Evolutionary conservation across 23 red algal species (phyloP), one percentile per base, ranked within the genome.

Genomic region (Gracilaria vermiculophylla): DNA sequence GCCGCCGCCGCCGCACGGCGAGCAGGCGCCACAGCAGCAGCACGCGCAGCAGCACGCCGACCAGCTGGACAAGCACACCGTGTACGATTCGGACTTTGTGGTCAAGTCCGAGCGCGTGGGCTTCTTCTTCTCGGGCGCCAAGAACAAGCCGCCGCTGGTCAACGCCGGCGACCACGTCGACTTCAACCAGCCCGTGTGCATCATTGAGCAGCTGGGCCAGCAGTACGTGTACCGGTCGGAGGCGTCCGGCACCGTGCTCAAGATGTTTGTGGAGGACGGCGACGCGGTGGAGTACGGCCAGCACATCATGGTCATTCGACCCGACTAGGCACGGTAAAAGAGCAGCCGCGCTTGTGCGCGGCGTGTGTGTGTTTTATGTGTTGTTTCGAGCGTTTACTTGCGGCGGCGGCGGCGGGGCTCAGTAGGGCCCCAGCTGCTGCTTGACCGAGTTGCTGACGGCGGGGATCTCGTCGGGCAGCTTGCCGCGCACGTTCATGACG

Each of bases 141-240:
- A 92, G 67, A 89, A 81, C 69, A 93, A 94, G 79, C 85, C 91
- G 86, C 95, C 95, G 37, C 53, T 91, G 58, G 95, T 91, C 4
- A 86, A 90, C 53, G 86, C 94, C 19, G 95, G 91, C 24, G 95
- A 98, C 64, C 86, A 62, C 40, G 85, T 94, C 15, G 76, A 76
- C 15, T 82, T 94, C 29, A 94, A 94, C 41, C 95, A 92, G 47
- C 91, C 95, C 20, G 74, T 98, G 24, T 98, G 95, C 70, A 91
- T 98, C 53, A 94, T 98, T 41, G 89, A 98, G 75, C 95, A 98
- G 72, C 62, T 98, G 77, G 90, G 90, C 2, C 77, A 91, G 83
- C 83, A 94, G 55, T 94, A 93, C 61, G 95, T 98, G 45, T 98
- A 98, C 65, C 58, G 86, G 65, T 64, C 91, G 17, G 95, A 98